phyloP scores from a whole-genome alignment of 345 rosid genomes.

The Diplotaxis tenuifolia region DNA sequence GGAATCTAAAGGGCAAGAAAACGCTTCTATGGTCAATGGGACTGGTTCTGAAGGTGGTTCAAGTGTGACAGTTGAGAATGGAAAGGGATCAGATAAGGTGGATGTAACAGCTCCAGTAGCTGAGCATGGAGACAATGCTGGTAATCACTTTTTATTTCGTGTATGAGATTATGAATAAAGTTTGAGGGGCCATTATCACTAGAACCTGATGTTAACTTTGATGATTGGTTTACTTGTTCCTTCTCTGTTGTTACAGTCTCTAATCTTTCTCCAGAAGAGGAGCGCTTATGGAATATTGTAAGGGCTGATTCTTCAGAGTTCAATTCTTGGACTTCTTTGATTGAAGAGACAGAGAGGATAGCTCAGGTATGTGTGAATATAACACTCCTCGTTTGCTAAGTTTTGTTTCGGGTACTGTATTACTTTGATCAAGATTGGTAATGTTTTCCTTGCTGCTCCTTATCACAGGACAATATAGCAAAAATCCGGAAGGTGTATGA shows the following conservation, averaged over 20 bases:
- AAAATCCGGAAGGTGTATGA: constrained; percentile 84
- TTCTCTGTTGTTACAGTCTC: constrained; percentile 33
- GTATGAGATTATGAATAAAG: background rate
- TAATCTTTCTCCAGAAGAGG: constrained; percentile 75
- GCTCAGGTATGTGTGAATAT: constrained; percentile 56
- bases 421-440: background rate
- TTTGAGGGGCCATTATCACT: background rate
- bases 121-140: background rate
- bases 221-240: background rate
- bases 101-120: background rate
- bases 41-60: background rate
- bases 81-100: background rate
- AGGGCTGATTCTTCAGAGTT: constrained; percentile 73
- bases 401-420: background rate
- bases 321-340: constrained; percentile 84
- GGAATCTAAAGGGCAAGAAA: constrained; percentile 30
- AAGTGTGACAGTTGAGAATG: background rate
- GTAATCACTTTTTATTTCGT: background rate
- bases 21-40: constrained; percentile 19
- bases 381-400: background rate
- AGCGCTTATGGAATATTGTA: constrained; percentile 78
- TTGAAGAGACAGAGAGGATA: constrained; percentile 86
- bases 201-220: background rate
- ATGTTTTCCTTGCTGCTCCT: background rate
- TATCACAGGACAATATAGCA: constrained; percentile 63